Evolutionary conservation across 331 rosid species (phyloP).

Genomic region (Arachis monticola): DNA sequence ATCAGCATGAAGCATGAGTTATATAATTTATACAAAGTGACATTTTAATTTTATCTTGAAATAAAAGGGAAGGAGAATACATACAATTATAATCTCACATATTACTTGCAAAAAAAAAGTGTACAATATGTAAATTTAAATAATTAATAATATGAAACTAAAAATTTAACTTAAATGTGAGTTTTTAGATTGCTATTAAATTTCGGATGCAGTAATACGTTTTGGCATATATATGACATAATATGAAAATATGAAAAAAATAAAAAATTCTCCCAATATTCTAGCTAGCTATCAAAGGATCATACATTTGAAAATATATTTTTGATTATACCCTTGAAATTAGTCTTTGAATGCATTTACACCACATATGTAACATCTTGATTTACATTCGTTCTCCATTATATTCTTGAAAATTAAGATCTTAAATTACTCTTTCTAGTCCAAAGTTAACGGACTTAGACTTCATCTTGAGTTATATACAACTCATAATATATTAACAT

Average conservation of each 20-base stretch:
- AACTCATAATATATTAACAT: neutral
- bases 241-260: constrained; percentile 6
- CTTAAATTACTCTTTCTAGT: neutral
- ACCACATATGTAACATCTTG: neutral
- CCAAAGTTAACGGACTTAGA: constrained; percentile 15
- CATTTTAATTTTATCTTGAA: neutral
- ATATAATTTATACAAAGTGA: neutral
- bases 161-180: neutral
- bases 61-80: neutral
- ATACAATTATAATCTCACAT: neutral
- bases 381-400: neutral
- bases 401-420: neutral
- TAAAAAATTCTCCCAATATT: neutral
- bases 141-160: neutral
- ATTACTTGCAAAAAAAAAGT: neutral
- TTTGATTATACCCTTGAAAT: neutral
- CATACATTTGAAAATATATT: neutral
- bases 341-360: neutral
- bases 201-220: constrained; percentile 15
- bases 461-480: neutral
- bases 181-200: neutral
- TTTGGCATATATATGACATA: constrained; percentile 5
- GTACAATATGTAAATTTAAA: constrained; percentile 1
- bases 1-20: neutral
- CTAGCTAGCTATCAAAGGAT: neutral